A percentile compares a stretch with the other conserved stretches of the same genome.
Conservation (phyloP, 2,329 filamentous ascomycete species). For the Trichothecium roseum region DNA sequence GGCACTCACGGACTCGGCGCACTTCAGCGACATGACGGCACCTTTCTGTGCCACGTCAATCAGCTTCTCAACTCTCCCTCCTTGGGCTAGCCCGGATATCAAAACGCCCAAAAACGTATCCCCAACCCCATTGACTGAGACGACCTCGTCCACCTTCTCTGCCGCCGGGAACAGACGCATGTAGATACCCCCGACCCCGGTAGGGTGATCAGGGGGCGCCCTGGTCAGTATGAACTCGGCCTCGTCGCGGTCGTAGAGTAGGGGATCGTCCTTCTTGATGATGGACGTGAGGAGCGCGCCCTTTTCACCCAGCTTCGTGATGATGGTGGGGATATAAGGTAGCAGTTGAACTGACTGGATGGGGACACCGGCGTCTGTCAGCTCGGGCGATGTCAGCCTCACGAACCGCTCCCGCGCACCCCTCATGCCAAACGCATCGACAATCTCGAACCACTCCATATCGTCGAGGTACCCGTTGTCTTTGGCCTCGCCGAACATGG, state of each 20-base stretch:
- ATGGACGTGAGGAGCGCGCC: constrained; percentile 71
- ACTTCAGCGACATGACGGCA: constrained; percentile 68
- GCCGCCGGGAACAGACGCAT: constrained; percentile 62
- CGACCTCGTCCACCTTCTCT: constrained; percentile 57
- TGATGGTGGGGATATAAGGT: constrained; percentile 75
- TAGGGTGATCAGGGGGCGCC: constrained; percentile 37
- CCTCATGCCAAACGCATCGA: constrained; percentile 70
- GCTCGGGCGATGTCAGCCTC: constrained; percentile 49
- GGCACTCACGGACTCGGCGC: constrained; percentile 60
- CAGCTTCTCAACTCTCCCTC: constrained; percentile 45
- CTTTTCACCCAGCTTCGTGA: constrained; percentile 70
- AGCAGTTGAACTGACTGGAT: constrained; percentile 76
- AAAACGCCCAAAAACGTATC: constrained; percentile 86
- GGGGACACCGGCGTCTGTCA: constrained; percentile 74
- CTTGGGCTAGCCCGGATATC: constrained; percentile 63
- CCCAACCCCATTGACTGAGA: constrained; percentile 89
- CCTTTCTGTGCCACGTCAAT: constrained; percentile 75
- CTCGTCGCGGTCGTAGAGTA: constrained; percentile 50
- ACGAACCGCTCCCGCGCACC: constrained; percentile 65
- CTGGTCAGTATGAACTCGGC: constrained; percentile 64
- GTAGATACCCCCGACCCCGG: constrained; percentile 63
- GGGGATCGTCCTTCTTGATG: constrained; percentile 54
- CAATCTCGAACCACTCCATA: constrained; percentile 64
- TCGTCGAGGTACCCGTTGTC: constrained; percentile 57
- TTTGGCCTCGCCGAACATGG: constrained; percentile 66